Conservation (phyloP, 345 rosid genomes). For the Mangifera indica region DNA sequence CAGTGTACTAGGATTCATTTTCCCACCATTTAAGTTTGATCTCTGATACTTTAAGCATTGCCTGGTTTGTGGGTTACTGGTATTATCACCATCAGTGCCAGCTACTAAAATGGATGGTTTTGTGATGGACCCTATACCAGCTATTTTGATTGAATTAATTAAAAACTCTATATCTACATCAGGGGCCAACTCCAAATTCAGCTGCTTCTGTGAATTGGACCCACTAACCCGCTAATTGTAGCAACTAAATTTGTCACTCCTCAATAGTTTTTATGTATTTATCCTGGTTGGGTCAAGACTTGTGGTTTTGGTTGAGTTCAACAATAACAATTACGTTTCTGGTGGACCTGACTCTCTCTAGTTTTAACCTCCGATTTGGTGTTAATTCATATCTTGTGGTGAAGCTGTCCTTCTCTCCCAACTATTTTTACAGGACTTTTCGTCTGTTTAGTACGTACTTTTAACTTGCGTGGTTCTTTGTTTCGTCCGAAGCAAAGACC, state of each 20-base stretch:
- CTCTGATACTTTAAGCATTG: background rate
- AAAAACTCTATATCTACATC: background rate
- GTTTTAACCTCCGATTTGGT: background rate
- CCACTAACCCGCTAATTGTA: constrained; percentile 21
- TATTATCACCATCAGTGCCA: constrained; percentile 22
- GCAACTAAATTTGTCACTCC: background rate
- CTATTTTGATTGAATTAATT: constrained; percentile 12
- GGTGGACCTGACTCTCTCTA: constrained; percentile 8
- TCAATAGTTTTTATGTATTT: background rate
- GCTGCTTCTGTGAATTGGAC: constrained; percentile 17
- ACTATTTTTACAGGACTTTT: background rate
- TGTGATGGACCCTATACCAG: constrained; percentile 23
- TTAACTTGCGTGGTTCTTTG: background rate
- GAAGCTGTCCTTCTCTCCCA: background rate
- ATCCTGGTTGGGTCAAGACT: constrained; percentile 19
- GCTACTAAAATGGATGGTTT: constrained; percentile 1
- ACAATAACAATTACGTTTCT: background rate
- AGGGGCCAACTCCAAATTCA: background rate
- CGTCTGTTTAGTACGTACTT: background rate
- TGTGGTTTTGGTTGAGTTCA: background rate
- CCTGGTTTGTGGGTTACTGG: background rate
- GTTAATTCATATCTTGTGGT: background rate
- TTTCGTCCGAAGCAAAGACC: background rate
- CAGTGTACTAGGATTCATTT: no score
- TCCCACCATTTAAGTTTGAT: background rate